Conservation (phyloP, 2,329 filamentous ascomycete genomes). For the Colletotrichum chlorophyti region DNA sequence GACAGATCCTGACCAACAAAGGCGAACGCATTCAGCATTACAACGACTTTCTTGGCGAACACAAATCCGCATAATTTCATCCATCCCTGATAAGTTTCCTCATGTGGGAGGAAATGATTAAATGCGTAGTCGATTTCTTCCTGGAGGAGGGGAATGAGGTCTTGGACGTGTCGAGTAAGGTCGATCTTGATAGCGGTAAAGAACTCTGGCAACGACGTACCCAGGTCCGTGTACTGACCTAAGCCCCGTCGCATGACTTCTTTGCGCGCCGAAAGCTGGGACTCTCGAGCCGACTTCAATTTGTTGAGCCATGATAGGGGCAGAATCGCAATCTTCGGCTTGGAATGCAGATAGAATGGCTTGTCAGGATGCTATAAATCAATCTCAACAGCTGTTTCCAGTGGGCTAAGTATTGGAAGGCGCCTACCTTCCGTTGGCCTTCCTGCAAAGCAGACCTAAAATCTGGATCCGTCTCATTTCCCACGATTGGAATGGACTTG, state of each 20-base stretch:
- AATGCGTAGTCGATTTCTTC: background rate
- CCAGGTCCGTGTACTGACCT: slow-evolving; percentile 10
- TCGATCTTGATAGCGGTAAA: slow-evolving; percentile 13
- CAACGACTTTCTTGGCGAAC: background rate
- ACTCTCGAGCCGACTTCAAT: background rate
- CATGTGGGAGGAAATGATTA: background rate
- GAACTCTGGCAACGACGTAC: slow-evolving; percentile 5
- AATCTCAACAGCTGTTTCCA: background rate
- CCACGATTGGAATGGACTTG: background rate
- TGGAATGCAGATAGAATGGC: background rate
- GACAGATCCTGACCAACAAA: slow-evolving; percentile 1
- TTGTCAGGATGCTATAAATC: background rate
- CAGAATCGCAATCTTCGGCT: slow-evolving; percentile 5
- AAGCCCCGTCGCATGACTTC: slow-evolving; percentile 11
- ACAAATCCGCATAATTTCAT: background rate
- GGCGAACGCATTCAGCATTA: background rate
- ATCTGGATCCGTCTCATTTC: background rate
- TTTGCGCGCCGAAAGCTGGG: background rate
- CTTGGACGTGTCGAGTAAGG: slow-evolving; percentile 3
- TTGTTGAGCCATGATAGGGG: background rate
- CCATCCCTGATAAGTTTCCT: background rate
- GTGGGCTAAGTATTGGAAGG: accelerated
- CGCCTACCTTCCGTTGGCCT: background rate
- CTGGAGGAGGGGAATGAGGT: background rate
- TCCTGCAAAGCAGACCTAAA: background rate